Evolutionary conservation across 75 land plant genomes (phyloP), one percentile per base, ranked within the genome.

Genomic region (Picea sitchensis): DNA sequence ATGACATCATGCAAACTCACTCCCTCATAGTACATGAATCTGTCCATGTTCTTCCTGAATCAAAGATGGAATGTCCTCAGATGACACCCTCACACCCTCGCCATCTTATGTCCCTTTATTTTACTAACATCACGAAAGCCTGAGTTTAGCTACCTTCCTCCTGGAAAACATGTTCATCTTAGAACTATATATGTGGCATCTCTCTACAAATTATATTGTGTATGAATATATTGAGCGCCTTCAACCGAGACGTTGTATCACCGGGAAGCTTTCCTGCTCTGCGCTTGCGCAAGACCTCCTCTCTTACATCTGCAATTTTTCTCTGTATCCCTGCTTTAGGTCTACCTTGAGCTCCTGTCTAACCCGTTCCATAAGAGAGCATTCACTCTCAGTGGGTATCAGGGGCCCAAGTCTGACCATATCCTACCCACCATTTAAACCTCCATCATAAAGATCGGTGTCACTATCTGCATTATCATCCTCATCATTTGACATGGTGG

Each of bases 21-120:
- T 2, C 82, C 88, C 82, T 96, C 99, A 77, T 95, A 96, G 84
- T 86, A 94, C 82, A 96, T 79, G 61, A 79, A 90, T 23, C 97
- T 95, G 58, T 96, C 99, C 36, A 73, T 72, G n/a, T 77, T 77
- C 75, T 83, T 90, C 20, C 34, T 82, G 87, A 92, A 92, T 78
- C 92, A 90, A 80, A 88, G 94, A 61, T 79, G 64, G 59, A 81
- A 79, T 14, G 38, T 14, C 3, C 17, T 2, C 26, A 32, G 36
- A 15, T 8, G 3, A 4, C n/a, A 3, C 1, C 1, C 47, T 26
- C 26, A 26, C 26, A 26, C 26, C 26, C 26, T 26, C 26, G 26
- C 0, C 26, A 26, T 26, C 26, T 26, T 26, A 26, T 26, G 26
- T 26, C 26, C 0, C 26, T 26, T 26, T 26, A 26, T 26, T 26